Evolutionary conservation across 1,284 basidiomycete species (phyloP).

Genomic region (Pyrrhoderma noxium): DNA sequence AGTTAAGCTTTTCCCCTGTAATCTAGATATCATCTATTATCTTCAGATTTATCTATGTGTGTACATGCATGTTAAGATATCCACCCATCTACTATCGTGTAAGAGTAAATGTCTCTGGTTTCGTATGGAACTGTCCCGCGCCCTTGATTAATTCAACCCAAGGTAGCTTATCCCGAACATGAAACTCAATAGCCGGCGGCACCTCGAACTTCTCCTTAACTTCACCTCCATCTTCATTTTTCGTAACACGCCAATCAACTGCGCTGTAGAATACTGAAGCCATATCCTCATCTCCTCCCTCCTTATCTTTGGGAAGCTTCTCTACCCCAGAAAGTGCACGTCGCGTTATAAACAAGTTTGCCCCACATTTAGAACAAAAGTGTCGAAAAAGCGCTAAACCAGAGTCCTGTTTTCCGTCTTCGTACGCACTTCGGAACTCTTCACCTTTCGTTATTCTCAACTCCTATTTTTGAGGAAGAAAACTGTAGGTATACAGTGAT

Average conservation of each 20-base stretch:
- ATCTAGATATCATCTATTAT: no score
- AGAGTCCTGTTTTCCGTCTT: conserved; percentile 16
- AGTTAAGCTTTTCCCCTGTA: no score
- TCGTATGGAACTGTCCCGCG: conserved; percentile 12
- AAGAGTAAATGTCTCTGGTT: conserved; percentile 11
- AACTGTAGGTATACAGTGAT: no score
- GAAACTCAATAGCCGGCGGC: conserved; percentile 18
- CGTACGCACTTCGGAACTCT: conserved; percentile 4
- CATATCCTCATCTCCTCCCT: conserved; percentile 10
- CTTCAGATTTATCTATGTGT: no score
- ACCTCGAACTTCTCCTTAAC: conserved; percentile 4
- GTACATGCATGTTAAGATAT: no score
- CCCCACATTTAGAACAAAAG: conserved; percentile 19
- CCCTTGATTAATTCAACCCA: conserved; percentile 15
- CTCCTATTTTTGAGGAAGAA: background rate
- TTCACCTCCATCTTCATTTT: background rate
- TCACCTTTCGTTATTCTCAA: conserved; percentile 12
- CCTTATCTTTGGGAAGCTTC: background rate
- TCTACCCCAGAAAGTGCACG: background rate
- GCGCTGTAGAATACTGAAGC: conserved; percentile 19
- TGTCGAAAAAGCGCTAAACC: conserved; percentile 16
- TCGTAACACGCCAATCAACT: conserved; percentile 11
- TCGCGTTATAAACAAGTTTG: conserved; percentile 15
- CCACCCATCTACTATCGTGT: no score
- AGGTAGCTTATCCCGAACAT: conserved; percentile 14